Conservation (phyloP, 2,329 filamentous ascomycete species). For the Penicillium verrucosum region DNA sequence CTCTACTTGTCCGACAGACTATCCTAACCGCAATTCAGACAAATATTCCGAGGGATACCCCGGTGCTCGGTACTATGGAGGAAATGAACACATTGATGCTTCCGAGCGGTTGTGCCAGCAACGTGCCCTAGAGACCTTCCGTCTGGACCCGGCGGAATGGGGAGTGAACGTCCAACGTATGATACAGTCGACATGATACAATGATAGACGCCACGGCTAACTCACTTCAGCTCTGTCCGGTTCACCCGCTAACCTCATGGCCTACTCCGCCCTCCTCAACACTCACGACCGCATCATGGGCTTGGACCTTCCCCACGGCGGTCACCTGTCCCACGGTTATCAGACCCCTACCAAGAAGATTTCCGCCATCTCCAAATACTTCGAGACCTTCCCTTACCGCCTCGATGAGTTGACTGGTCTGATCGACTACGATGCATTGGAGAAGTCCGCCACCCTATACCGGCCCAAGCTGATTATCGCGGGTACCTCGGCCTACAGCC, state of each 20-base stretch:
- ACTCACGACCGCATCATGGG: slow-evolving; percentile 97
- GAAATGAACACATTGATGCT: slow-evolving; percentile 93
- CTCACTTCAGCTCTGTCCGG: slow-evolving; percentile 67
- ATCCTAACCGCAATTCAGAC: slow-evolving; percentile 54
- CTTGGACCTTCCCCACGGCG: slow-evolving; percentile 88
- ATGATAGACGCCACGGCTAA: slow-evolving; percentile 16
- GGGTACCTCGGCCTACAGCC: slow-evolving; percentile 96
- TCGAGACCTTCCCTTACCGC: slow-evolving; percentile 96
- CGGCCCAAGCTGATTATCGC: slow-evolving; percentile 95
- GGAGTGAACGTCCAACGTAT: slow-evolving; percentile 91
- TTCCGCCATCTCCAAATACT: slow-evolving; percentile 96
- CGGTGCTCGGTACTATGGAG: slow-evolving; percentile 92
- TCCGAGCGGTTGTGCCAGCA: slow-evolving; percentile 86
- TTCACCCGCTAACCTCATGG: slow-evolving; percentile 70
- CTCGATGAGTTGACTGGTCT: slow-evolving; percentile 74
- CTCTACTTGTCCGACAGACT: not conserved
- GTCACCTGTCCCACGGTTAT: slow-evolving; percentile 94
- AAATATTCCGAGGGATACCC: slow-evolving; percentile 99
- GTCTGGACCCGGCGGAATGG: slow-evolving; percentile 81
- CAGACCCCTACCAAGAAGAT: slow-evolving; percentile 96
- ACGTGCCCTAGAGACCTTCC: slow-evolving; percentile 83
- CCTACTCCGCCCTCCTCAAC: slow-evolving; percentile 94
- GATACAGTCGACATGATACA: slow-evolving; percentile 27
- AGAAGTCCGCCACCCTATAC: slow-evolving; percentile 87
- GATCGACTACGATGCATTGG: slow-evolving; percentile 93